Base-by-base conservation (phyloP, 2,329 filamentous ascomycete species). In the Stagonosporopsis chrysanthemi region DNA sequence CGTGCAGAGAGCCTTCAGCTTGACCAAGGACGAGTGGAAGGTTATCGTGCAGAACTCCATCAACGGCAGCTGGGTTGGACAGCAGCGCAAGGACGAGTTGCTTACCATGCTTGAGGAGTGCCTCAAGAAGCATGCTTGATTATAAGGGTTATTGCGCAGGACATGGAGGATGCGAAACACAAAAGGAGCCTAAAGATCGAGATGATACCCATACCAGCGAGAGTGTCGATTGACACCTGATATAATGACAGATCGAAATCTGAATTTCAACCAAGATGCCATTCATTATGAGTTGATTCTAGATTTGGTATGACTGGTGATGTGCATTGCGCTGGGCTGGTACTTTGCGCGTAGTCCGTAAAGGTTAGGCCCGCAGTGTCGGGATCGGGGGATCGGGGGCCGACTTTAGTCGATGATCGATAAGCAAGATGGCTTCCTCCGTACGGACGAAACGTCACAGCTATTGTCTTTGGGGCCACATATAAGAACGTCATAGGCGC, bases 1-100 rank as follows among this genome's bases (percentile, higher is more conserved):
- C 1, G 88, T 93, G 28, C 89, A 93, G 73, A 87, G 91, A 39
- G 86, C 87, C 0, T 91, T 91, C 72, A 71, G 78, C 4, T 74
- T 93, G 62, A 82, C 74, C 22, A 75, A 87, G 4, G 74, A 78
- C n/a, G 89, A 93, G 51, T 92, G 90, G 90, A 81, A 78, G 62
- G 76, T 69, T 6, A 88, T 93, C 67, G 86, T 84, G 11, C 80
- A 80, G 61, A 84, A 84, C 35, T 81, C 84, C 19, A 86, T 92
- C 11, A 78, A 84, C 59, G 88, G 86, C 23, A 91, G 89, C 69
- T 92, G 90, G 90, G 89, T 89, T 69, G 77, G 78, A 29, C 79
- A 84, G 36, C 79, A 79, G 61, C 83, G 90, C 69, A 92, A 92
- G 78, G 69, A 69, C 4, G 81, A 84, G 64, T 72, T 92, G 56